Percentiles rank a stretch among this genome's conserved stretches.
phyloP scores from a whole-genome alignment of 805 yeast genomes.

The Ogataea ganodermae region DNA sequence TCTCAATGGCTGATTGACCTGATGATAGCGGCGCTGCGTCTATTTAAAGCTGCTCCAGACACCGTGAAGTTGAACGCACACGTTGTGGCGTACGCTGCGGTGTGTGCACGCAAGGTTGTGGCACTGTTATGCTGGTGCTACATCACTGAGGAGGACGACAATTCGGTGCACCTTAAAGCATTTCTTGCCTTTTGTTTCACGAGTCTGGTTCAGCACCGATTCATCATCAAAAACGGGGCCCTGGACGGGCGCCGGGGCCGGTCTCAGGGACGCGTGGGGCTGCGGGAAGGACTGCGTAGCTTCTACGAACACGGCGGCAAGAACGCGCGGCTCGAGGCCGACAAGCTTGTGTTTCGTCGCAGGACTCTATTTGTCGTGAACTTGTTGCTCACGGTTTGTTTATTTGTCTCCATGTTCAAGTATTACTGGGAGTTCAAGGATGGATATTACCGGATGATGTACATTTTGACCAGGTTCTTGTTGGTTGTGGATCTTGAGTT shows the following conservation, averaged over 20 bases:
- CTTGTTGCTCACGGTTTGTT: constrained; percentile 9
- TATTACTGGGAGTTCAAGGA: constrained; percentile 20
- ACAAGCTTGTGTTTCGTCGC: constrained; percentile 23
- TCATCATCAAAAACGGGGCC: constrained; percentile 25
- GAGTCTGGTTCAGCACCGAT: constrained; percentile 30
- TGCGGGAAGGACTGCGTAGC: constrained; percentile 24
- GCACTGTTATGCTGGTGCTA: constrained; percentile 32
- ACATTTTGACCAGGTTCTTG: constrained; percentile 15
- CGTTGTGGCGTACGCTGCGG: constrained; percentile 28
- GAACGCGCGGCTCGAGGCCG: constrained; percentile 22
- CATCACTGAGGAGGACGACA: constrained; percentile 32
- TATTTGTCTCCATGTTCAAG: constrained; percentile 23
- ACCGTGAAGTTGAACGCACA: constrained; percentile 9
- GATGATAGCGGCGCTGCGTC: constrained; percentile 5
- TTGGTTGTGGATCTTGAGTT: constrained; percentile 28
- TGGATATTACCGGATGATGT: constrained; percentile 13
- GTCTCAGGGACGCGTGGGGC: constrained; percentile 9
- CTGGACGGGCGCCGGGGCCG: constrained; percentile 1
- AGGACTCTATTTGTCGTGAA: constrained; percentile 16
- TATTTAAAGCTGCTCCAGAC: constrained; percentile 1
- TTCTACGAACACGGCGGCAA: constrained; percentile 20
- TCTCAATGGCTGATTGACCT: constrained; percentile 20
- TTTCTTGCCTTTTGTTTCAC: constrained; percentile 28
- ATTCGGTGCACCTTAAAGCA: constrained; percentile 30
- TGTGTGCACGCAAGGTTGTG: constrained; percentile 30